phyloP scores from a whole-genome alignment of 257 asterid genomes.

The Asclepias syriaca region DNA sequence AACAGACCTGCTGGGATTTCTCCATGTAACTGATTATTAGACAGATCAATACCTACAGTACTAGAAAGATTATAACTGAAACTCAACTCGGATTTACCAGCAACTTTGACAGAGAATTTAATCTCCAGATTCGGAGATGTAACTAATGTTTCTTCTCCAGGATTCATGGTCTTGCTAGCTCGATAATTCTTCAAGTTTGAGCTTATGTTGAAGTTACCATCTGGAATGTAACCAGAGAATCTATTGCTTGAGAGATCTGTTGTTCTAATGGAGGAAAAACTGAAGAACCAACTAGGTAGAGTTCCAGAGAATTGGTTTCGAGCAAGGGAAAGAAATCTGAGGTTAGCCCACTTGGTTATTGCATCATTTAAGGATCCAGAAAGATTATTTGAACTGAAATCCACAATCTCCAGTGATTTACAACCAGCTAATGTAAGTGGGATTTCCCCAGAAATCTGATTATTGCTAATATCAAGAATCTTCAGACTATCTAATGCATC shows the following conservation, averaged over 20 bases:
- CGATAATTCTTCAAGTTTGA: conserved; percentile 34
- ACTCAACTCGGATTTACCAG: conserved; percentile 43
- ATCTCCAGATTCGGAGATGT: conserved; percentile 31
- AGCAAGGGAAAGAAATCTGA: conserved; percentile 70
- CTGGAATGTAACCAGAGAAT: conserved; percentile 65
- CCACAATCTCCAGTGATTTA: conserved; percentile 88
- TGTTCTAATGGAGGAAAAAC: conserved; percentile 50
- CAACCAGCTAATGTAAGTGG: conserved; percentile 96
- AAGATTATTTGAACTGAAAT: conserved; percentile 70
- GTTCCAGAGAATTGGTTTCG: conserved; percentile 62
- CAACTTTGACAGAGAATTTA: conserved; percentile 33
- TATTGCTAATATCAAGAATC: conserved; percentile 62
- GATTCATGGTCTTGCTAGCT: conserved; percentile 6
- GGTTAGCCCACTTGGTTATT: conserved; percentile 74
- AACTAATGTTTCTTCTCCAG: conserved; percentile 9
- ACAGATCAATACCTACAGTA: conserved; percentile 57
- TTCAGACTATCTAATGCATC: conserved; percentile 87
- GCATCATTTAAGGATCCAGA: conserved; percentile 79
- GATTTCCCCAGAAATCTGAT: conserved; percentile 79
- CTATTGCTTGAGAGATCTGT: conserved; percentile 64
- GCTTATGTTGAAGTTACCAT: conserved; percentile 51
- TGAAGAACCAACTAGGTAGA: conserved; percentile 75
- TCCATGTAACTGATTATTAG: conserved; percentile 71
- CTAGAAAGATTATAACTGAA: conserved; percentile 54
- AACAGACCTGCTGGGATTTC: conserved; percentile 67